phyloP scores from a whole-genome alignment of 2,329 filamentous ascomycete species.

The Paraphoma sp. region DNA sequence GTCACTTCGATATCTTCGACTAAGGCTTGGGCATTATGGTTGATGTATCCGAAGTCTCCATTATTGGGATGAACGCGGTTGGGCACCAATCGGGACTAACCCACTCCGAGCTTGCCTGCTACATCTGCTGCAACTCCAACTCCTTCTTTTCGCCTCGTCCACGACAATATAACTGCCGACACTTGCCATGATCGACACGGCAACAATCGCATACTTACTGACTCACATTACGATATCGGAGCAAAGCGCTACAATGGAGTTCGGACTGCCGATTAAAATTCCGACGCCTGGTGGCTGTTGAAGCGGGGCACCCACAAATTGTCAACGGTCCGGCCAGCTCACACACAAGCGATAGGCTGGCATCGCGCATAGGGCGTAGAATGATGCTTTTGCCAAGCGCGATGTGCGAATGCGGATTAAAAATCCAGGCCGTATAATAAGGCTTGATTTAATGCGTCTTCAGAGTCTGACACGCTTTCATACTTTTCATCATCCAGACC shows the following conservation, averaged over 20 bases:
- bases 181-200: not conserved
- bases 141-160: too few species aligned
- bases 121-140: too few species aligned
- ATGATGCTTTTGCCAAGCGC: constrained; percentile 2
- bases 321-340: not conserved
- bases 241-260: not conserved
- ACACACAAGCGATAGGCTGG: constrained; percentile 1
- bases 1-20: too few species aligned
- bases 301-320: not conserved
- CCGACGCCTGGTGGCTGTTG: not conserved
- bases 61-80: too few species aligned
- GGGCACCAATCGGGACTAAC: too few species aligned
- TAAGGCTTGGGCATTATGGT: too few species aligned
- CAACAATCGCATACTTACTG: not conserved
- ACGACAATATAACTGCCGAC: too few species aligned
- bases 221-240: constrained; percentile 1
- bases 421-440: constrained; percentile 6
- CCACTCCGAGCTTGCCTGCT: too few species aligned
- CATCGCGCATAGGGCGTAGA: constrained; percentile 1
- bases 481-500: not conserved
- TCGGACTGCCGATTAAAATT: not conserved
- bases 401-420: constrained; percentile 9
- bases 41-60: too few species aligned
- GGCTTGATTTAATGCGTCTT: not conserved
- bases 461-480: not conserved